Evolutionary conservation across 2,329 filamentous ascomycete genomes (phyloP).

Genomic region (Xylariales sp.): DNA sequence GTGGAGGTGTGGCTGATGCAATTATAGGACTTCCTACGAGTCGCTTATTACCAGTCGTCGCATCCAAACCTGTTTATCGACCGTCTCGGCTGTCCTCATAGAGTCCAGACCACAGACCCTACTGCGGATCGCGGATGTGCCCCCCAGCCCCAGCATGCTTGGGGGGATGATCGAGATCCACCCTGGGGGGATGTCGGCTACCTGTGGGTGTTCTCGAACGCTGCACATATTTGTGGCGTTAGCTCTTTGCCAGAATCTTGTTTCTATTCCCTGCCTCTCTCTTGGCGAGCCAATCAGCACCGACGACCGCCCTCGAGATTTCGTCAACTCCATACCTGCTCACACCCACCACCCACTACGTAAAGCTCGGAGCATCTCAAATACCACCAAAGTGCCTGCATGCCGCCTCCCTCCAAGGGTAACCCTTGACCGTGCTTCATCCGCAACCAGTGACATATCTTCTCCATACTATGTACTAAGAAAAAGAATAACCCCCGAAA

Average conservation of each 20-base stretch:
- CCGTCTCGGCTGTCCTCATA: no score
- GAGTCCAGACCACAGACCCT: no score
- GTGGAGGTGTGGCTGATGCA: slow-evolving; percentile 8
- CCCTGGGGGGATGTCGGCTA: not conserved
- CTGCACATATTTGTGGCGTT: not conserved
- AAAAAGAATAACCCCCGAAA: no score
- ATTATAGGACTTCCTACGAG: not conserved
- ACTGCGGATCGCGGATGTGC: not conserved
- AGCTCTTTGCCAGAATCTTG: slow-evolving; percentile 9
- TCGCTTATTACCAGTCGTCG: no score
- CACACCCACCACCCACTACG: not conserved
- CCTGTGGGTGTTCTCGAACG: not conserved
- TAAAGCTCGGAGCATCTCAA: not conserved
- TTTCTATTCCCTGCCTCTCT: slow-evolving; percentile 6
- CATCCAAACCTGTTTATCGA: no score
- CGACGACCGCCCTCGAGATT: not conserved
- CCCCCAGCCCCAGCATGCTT: not conserved
- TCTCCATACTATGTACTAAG: no score
- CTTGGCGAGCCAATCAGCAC: slow-evolving; percentile 1
- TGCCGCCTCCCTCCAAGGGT: no score
- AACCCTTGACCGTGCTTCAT: no score
- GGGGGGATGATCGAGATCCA: slow-evolving; percentile 10
- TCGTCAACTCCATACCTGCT: not conserved
- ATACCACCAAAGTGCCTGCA: no score
- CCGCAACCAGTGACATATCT: no score